Evolutionary conservation across 2,329 filamentous ascomycete species (phyloP).

Genomic region (Monosporascus sp.): DNA sequence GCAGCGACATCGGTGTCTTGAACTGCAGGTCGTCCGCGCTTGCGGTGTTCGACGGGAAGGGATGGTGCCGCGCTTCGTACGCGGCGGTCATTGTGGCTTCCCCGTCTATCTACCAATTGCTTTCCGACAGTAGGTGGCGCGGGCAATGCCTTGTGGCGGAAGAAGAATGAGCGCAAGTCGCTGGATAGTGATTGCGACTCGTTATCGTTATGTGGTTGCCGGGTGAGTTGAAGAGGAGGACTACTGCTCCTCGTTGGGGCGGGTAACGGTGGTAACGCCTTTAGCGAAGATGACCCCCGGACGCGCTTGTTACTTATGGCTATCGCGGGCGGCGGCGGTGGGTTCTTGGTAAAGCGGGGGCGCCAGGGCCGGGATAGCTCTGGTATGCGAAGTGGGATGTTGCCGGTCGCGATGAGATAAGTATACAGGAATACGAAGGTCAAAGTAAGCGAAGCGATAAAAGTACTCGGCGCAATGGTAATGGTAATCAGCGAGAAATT

Average conservation of each 20-base stretch:
- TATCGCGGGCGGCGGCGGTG: conserved; percentile 3
- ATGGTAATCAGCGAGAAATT: conserved; percentile 57
- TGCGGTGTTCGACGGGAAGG: conserved; percentile 32
- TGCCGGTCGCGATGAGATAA: conserved; percentile 36
- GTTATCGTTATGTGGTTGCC: conserved; percentile 15
- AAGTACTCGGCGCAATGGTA: conserved; percentile 53
- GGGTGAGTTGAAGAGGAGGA: conserved; percentile 20
- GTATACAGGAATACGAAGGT: conserved; percentile 46
- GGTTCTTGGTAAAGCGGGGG: conserved; percentile 11
- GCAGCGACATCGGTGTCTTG: conserved; percentile 36
- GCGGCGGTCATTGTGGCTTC: conserved; percentile 3
- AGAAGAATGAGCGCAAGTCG: conserved; percentile 25
- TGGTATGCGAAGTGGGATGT: conserved; percentile 28
- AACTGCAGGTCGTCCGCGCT: conserved; percentile 50
- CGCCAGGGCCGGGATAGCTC: conserved; percentile 25
- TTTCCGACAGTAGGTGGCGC: background rate
- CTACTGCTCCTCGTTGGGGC: conserved; percentile 13
- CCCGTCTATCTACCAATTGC: background rate
- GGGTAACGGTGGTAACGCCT: conserved; percentile 11
- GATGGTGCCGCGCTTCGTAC: conserved; percentile 1
- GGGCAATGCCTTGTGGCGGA: conserved; percentile 16
- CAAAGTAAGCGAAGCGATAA: conserved; percentile 46
- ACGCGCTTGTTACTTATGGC: conserved; percentile 1
- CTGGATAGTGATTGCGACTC: conserved; percentile 13
- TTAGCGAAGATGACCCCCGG: conserved; percentile 3